These are phyloP conservation scores for Jaltomata sinuosa DNA, from an alignment of 257 asterid species.

Conservation along the genomic window DNA sequence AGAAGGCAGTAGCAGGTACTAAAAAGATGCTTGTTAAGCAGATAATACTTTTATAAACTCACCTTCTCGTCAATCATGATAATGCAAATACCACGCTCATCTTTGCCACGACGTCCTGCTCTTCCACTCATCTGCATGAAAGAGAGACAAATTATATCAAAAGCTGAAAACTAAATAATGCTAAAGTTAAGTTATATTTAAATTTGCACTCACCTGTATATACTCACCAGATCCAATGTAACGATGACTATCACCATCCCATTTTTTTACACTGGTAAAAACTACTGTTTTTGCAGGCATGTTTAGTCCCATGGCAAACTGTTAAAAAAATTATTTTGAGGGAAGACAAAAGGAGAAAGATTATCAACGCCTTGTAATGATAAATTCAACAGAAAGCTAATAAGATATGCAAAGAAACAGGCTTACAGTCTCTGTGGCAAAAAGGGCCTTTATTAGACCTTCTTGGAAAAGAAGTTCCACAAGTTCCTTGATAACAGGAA, in stretches of 20 bases:
- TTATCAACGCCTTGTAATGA: not conserved
- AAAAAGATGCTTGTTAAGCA: not conserved
- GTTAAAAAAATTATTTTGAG: not conserved
- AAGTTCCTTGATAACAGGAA: slow-evolving; percentile 90
- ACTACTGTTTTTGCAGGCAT: slow-evolving; percentile 99
- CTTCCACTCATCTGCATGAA: slow-evolving; percentile 91
- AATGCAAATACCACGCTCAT: slow-evolving; percentile 87
- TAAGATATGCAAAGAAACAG: not conserved
- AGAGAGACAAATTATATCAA: not conserved
- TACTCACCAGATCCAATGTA: slow-evolving; percentile 94
- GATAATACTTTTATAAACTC: not conserved
- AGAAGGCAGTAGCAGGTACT: not conserved
- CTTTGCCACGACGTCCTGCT: slow-evolving; percentile 99
- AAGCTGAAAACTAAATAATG: not conserved
- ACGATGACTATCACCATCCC: slow-evolving; percentile 99
- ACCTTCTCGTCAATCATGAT: slow-evolving; percentile 96
- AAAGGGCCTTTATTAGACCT: slow-evolving; percentile 93
- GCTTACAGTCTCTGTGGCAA: slow-evolving; percentile 95
- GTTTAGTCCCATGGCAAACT: slow-evolving; percentile 98
- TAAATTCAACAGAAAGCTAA: not conserved
- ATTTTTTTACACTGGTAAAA: slow-evolving; percentile 81
- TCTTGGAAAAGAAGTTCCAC: slow-evolving; percentile 98
- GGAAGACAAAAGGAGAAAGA: slow-evolving; percentile 7
- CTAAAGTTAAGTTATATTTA: not conserved
- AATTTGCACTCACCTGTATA: slow-evolving; percentile 66